Base-by-base conservation (phyloP, 2,329 filamentous ascomycete genomes). In the Aspergillus phoenicis region DNA sequence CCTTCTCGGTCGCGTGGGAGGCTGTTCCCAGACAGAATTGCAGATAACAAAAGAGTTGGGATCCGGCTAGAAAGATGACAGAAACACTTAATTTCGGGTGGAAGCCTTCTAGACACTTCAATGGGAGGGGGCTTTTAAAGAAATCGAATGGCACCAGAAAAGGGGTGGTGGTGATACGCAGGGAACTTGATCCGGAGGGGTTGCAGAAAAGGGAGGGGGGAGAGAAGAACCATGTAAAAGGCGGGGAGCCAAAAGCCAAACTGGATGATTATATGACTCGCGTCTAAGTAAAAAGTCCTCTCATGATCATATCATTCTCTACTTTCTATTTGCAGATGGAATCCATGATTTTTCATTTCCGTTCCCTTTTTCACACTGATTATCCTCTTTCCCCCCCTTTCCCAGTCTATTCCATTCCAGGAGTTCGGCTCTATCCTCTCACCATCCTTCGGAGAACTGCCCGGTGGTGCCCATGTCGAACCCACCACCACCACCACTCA, bases 171-270 rank as follows among this genome's bases (percentile, higher is more conserved):
- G 26, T 51, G 33, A 28, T 33, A 41, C 36, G 38, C 26, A 53
- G 60, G 49, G 20, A 38, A 58, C 60, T 51, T 59, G 59, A 57
- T 62, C 54, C 39, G 52, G 62, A 67, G 60, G 60, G 57, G 43
- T 58, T 58, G 52, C 36, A 56, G 39, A 58, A 58, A 58, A 60
- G 52, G 58, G 58, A 47, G 56, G 58, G 57, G 52, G 36, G 55
- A 11, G 26, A 43, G 47, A 51, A 45, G 52, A 52, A 51, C 47
- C 47, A 51, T 51, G 33, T n/a, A 55, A 59, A 63, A 60, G 61
- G 61, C 52, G 58, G 55, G 59, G 58, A 55, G 58, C 24, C 24
- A 45, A 45, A 20, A 41, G 61, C 41, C 53, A 60, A 58, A 59
- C 55, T 61, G 52, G 26, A 56, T 45, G 41, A n/a, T 36, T 36